Conservation (phyloP, 495 filamentous ascomycete genomes). For the Penicillium robsamsonii region DNA sequence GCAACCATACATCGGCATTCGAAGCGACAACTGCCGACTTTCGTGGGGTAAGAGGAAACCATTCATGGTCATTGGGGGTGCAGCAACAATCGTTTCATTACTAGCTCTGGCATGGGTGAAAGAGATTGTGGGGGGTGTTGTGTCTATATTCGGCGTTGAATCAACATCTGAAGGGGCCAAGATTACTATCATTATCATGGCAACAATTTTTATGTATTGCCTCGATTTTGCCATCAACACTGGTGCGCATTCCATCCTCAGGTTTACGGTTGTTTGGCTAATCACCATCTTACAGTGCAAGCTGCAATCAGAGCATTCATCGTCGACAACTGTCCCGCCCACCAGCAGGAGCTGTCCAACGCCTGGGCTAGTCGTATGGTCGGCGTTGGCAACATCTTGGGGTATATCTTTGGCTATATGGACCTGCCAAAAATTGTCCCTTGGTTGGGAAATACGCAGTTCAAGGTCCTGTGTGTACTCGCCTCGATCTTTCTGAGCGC, state of each 20-base stretch:
- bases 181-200: constrained; percentile 61
- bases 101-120: constrained; percentile 78
- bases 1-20: constrained; percentile 90
- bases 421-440: constrained; percentile 68
- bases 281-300: constrained; percentile 57
- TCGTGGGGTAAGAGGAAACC: constrained; percentile 83
- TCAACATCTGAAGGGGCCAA: constrained; percentile 58
- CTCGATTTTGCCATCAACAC: constrained; percentile 92
- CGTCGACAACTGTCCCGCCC: constrained; percentile 81
- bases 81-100: constrained; percentile 68
- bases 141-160: constrained; percentile 70
- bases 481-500: constrained; percentile 65
- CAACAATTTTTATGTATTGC: constrained; percentile 79
- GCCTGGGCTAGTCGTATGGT: constrained; percentile 80
- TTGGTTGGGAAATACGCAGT: constrained; percentile 80
- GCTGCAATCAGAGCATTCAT: constrained; percentile 86
- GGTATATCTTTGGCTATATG: constrained; percentile 78
- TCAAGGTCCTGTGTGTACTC: constrained; percentile 83
- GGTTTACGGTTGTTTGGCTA: constrained; percentile 1
- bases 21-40: constrained; percentile 80
- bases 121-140: constrained; percentile 69
- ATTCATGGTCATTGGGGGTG: constrained; percentile 77
- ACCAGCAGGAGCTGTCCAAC: constrained; percentile 88
- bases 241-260: constrained; percentile 48
- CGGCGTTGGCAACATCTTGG: constrained; percentile 82